Evolutionary conservation across 1,284 basidiomycete species (phyloP).

Genomic region (Cerioporus squamosus): DNA sequence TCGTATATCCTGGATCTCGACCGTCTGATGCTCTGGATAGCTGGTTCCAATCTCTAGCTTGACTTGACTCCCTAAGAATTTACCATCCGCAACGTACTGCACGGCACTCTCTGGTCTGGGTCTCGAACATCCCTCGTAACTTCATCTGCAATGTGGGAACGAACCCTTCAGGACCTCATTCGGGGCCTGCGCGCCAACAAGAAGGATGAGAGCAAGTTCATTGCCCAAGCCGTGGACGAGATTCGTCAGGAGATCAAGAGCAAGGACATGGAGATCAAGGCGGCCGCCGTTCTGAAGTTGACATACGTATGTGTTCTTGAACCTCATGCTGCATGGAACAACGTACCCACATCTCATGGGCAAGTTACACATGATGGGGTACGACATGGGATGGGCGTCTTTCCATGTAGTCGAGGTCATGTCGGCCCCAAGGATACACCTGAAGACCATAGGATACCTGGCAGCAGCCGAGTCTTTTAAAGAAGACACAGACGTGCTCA

Average conservation of each 20-base stretch:
- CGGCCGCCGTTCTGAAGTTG: constrained; percentile 93
- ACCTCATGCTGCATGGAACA: not conserved
- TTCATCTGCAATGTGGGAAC: constrained; percentile 78
- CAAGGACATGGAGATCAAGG: constrained; percentile 97
- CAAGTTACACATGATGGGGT: constrained; percentile 92
- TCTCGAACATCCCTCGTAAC: no score
- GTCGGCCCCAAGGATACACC: constrained; percentile 89
- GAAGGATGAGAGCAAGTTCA: constrained; percentile 82
- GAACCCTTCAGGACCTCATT: constrained; percentile 91
- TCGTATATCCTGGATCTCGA: no score
- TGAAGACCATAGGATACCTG: constrained; percentile 96
- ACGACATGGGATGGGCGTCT: constrained; percentile 89
- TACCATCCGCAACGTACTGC: no score
- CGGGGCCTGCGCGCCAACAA: constrained; percentile 88
- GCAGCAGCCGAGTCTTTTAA: constrained; percentile 93
- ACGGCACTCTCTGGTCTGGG: no score
- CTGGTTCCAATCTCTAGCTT: no score
- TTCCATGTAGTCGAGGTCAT: constrained; percentile 98
- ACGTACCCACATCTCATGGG: not conserved
- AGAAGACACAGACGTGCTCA: constrained; percentile 95
- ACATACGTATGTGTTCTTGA: constrained; percentile 78
- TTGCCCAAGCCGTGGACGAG: constrained; percentile 82
- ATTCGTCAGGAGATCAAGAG: constrained; percentile 90
- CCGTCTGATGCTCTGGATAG: not conserved
- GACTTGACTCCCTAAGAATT: not conserved